A percentile compares a stretch with the other conserved stretches of the same genome.
These are phyloP conservation scores for Fusarium sambucinum DNA, from an alignment of 2,329 filamentous ascomycete genomes.

Conservation along the genomic window DNA sequence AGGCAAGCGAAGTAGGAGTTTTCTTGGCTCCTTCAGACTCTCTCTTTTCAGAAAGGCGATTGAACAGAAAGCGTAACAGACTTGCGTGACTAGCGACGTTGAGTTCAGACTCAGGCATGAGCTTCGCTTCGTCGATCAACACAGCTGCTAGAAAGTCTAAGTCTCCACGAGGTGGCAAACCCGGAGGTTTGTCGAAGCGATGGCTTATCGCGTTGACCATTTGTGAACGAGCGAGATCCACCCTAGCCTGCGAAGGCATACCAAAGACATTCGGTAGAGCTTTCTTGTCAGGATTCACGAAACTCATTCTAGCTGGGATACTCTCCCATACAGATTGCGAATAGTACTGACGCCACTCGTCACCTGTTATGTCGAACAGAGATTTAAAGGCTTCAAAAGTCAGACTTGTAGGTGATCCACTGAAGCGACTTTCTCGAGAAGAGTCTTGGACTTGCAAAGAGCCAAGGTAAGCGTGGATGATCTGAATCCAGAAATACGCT, in stretches of 20 bases:
- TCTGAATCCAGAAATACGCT: constrained; percentile 51
- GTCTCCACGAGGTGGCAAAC: constrained; percentile 32
- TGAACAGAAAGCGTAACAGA: constrained; percentile 28
- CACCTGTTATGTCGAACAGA: constrained; percentile 40
- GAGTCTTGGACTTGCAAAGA: constrained; percentile 18
- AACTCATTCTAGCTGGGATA: constrained; percentile 46
- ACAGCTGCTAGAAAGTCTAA: constrained; percentile 41
- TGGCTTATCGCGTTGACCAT: constrained; percentile 36
- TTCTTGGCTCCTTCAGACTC: not conserved
- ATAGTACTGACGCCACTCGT: constrained; percentile 50
- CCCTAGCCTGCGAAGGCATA: constrained; percentile 31
- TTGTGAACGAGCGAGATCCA: constrained; percentile 29
- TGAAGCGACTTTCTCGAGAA: not conserved
- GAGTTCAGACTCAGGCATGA: constrained; percentile 29
- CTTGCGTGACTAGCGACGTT: constrained; percentile 39
- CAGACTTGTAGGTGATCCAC: constrained; percentile 8
- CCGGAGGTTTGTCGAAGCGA: constrained; percentile 5
- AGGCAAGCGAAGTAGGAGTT: constrained; percentile 16
- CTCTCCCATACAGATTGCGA: constrained; percentile 44
- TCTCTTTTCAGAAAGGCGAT: not conserved
- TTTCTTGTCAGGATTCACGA: constrained; percentile 47
- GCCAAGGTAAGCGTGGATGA: constrained; percentile 40
- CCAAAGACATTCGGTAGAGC: constrained; percentile 46
- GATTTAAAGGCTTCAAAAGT: constrained; percentile 42
- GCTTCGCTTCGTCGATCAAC: constrained; percentile 37